Evolutionary conservation across 208 protist genomes (phyloP).

Genomic region (Crithidia fasciculata): DNA sequence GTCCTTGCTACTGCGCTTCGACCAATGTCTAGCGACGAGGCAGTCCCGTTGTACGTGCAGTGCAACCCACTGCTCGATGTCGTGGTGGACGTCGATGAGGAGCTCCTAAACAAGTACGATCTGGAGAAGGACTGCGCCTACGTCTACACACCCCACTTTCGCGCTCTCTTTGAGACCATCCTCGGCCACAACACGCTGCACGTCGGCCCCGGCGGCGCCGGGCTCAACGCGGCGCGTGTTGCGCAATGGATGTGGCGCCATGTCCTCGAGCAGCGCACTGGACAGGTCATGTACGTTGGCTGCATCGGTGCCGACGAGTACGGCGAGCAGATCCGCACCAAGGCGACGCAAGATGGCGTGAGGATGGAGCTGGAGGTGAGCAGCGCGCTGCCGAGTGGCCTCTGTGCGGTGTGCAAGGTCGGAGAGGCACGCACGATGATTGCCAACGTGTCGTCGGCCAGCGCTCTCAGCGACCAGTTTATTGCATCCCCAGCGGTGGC

Average conservation of each 20-base stretch:
- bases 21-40: constrained; percentile 7
- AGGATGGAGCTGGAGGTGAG: constrained; percentile 85
- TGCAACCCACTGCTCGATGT: constrained; percentile 99
- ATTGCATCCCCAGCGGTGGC: constrained; percentile 70
- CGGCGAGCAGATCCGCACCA: constrained; percentile 75
- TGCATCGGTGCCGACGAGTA: constrained; percentile 97
- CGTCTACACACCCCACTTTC: constrained; percentile 83
- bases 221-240: constrained; percentile 97
- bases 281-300: constrained; percentile 94
- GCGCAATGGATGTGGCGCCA: constrained; percentile 87
- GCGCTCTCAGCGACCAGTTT: constrained; percentile 93
- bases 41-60: constrained; percentile 65
- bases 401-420: constrained; percentile 97
- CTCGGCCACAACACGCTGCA: constrained; percentile 91
- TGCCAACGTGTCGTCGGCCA: constrained; percentile 97
- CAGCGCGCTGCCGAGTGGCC: constrained; percentile 90
- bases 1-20: too few species aligned
- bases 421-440: constrained; percentile 94
- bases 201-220: constrained; percentile 96
- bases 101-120: constrained; percentile 92
- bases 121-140: constrained; percentile 87
- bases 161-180: constrained; percentile 95
- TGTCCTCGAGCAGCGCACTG: constrained; percentile 61
- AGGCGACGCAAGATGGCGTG: constrained; percentile 90
- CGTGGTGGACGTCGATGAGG: constrained; percentile 91